Base-by-base conservation (phyloP, 805 yeast genomes). In the Metschnikowia arizonensis region DNA sequence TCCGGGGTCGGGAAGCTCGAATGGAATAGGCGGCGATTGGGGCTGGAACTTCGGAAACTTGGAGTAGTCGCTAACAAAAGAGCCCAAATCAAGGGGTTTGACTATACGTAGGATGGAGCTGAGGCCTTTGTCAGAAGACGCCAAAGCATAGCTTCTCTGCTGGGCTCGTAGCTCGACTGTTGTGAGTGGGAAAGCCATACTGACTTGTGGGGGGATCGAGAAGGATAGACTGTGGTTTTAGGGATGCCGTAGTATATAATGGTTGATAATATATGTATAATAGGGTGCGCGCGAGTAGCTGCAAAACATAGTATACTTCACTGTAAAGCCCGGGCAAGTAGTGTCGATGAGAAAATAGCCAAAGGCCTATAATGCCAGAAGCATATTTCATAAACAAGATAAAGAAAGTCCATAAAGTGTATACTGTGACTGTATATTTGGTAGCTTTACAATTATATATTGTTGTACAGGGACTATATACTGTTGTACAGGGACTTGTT, bases 151-250 rank as follows among this genome's bases (percentile, higher is more conserved):
- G 19, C 52, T 52, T 12, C 56, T 40, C 9, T 52, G 55, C n/a
- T 50, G 55, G 10, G 56, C 55, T 33, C 53, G 40, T 37, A 54
- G 55, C 30, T 54, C 50, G 14, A 49, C 26, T 5, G 58, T 53
- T 28, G 50, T 54, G 18, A 50, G 45, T 14, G 58, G 56, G 25
- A 54, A 54, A 2, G 58, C 53, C 58, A 54, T 54, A 8, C 10
- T 23, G 11, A n/a, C 15, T 12, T n/a, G 36, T 9, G 15, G 14
- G 25, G 23, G 17, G 10, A 32, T 32, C n/a, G n/a, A 5, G n/a
- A 17, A 6, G 36, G 15, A 21, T 6, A 9, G 26, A 6, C 6
- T 21, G 25, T 5, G 25, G 36, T 12, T 33, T n/a, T n/a, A n/a
- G n/a, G n/a, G n/a, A n/a, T n/a, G n/a, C n/a, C n/a, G n/a, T n/a